phyloP scores from a whole-genome alignment of 345 rosid species.

The Eutrema yunnanense region DNA sequence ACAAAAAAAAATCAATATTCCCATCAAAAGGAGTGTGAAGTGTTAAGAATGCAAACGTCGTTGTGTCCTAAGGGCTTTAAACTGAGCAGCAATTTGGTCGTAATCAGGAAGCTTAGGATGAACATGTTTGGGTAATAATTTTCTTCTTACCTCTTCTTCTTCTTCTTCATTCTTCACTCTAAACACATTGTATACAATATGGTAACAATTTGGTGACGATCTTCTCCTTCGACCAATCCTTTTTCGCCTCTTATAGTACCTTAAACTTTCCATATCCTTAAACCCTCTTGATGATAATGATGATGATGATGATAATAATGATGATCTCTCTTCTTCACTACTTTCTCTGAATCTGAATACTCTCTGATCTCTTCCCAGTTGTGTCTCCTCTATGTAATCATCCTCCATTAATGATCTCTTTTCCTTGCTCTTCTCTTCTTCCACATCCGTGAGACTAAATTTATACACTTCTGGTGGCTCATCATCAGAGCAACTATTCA shows the following conservation, averaged over 20 bases:
- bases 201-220: conserved; percentile 16
- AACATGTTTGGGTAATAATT: conserved; percentile 42
- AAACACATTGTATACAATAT: conserved; percentile 27
- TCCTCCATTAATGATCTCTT: not conserved
- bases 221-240: conserved; percentile 2
- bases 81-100: conserved; percentile 68
- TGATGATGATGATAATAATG: not conserved
- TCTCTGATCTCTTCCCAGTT: conserved; percentile 21
- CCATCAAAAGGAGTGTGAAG: not conserved
- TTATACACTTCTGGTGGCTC: conserved; percentile 6
- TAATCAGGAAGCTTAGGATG: conserved; percentile 92
- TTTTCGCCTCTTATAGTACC: conserved; percentile 1
- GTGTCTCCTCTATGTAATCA: conserved; percentile 17
- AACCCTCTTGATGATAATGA: not conserved
- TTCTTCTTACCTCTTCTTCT: not conserved
- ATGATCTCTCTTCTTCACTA: conserved; percentile 19
- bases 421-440: conserved; percentile 18
- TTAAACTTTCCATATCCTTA: conserved; percentile 5
- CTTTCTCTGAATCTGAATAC: conserved; percentile 22
- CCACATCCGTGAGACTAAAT: conserved; percentile 7
- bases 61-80: conserved; percentile 27
- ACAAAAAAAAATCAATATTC: not conserved
- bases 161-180: conserved; percentile 20
- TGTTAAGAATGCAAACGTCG: conserved; percentile 1
- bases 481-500: not conserved